Conservation (phyloP, 225 moss, liverwort and hornwort genomes). For the Neckera pumila region DNA sequence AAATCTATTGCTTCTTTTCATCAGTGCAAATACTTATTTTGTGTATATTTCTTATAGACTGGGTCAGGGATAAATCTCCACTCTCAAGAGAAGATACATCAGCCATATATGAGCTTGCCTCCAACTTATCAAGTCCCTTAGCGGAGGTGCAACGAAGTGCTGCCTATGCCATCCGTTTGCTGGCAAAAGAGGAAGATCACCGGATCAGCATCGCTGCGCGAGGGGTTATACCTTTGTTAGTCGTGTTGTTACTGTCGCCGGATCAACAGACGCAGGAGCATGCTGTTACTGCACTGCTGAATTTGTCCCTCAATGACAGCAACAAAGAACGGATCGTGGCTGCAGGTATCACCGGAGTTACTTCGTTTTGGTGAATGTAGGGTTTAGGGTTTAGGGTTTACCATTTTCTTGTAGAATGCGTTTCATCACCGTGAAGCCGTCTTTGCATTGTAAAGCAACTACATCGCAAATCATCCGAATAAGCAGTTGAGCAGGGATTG, state of each 20-base stretch:
- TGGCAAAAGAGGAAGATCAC: slow-evolving; percentile 45
- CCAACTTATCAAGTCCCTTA: slow-evolving; percentile 17
- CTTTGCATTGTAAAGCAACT: neutral
- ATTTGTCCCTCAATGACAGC: slow-evolving; percentile 65
- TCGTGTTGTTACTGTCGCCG: slow-evolving; percentile 30
- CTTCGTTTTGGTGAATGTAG: neutral
- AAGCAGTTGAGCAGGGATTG: neutral
- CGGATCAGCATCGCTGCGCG: slow-evolving; percentile 39
- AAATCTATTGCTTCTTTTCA: neutral
- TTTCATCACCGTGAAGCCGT: too few relatives aligned
- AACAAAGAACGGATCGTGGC: slow-evolving; percentile 61
- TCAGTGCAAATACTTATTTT: neutral
- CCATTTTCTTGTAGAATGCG: neutral
- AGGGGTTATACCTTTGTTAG: slow-evolving; percentile 60
- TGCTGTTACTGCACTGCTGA: slow-evolving; percentile 69
- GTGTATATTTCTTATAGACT: neutral
- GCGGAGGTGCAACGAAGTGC: slow-evolving; percentile 46
- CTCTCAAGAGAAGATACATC: neutral
- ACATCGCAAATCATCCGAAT: too few relatives aligned
- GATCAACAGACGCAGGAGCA: slow-evolving; percentile 65
- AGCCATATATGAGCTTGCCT: slow-evolving; percentile 1
- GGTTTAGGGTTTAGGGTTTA: neutral
- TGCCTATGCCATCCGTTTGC: slow-evolving; percentile 38
- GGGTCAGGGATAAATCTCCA: neutral
- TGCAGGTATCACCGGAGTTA: slow-evolving; percentile 1